Evolutionary conservation across 257 asterid species (phyloP).

Genomic region (Primulina huaijiensis): DNA sequence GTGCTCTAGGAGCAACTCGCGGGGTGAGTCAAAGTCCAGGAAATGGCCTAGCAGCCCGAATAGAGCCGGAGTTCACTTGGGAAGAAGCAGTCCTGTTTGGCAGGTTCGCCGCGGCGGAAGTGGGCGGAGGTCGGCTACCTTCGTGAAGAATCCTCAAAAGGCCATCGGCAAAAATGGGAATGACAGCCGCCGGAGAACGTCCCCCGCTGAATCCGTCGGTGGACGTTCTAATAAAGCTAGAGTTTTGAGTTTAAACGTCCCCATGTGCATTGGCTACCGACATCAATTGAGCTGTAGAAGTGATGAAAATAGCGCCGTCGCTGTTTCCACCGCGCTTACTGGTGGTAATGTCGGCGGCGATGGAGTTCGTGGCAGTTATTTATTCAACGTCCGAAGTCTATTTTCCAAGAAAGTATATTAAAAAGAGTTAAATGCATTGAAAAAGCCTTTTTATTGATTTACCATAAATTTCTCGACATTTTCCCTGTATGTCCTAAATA

Average conservation of each 20-base stretch:
- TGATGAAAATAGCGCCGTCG: slow-evolving; percentile 32
- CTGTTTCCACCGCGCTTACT: slow-evolving; percentile 23
- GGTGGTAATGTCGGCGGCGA: slow-evolving; percentile 19
- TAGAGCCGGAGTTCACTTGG: slow-evolving; percentile 76
- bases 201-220: slow-evolving; percentile 25
- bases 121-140: slow-evolving; percentile 32
- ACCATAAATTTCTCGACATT: not conserved
- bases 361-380: slow-evolving; percentile 65
- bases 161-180: slow-evolving; percentile 28
- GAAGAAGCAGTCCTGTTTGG: slow-evolving; percentile 85
- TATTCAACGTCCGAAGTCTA: slow-evolving; percentile 59
- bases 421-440: not conserved
- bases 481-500: not conserved
- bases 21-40: slow-evolving; percentile 80
- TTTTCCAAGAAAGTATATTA: slow-evolving; percentile 82
- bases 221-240: slow-evolving; percentile 40
- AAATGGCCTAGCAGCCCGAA: slow-evolving; percentile 75
- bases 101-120: slow-evolving; percentile 57
- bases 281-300: slow-evolving; percentile 60
- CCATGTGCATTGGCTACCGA: slow-evolving; percentile 82
- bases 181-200: slow-evolving; percentile 45
- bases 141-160: slow-evolving; percentile 35
- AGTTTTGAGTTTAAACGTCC: slow-evolving; percentile 63
- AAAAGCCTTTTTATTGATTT: too few relatives aligned
- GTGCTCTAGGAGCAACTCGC: slow-evolving; percentile 91